phyloP scores from a whole-genome alignment of 805 yeast genomes.

The Myxozyma lipomycoides region DNA sequence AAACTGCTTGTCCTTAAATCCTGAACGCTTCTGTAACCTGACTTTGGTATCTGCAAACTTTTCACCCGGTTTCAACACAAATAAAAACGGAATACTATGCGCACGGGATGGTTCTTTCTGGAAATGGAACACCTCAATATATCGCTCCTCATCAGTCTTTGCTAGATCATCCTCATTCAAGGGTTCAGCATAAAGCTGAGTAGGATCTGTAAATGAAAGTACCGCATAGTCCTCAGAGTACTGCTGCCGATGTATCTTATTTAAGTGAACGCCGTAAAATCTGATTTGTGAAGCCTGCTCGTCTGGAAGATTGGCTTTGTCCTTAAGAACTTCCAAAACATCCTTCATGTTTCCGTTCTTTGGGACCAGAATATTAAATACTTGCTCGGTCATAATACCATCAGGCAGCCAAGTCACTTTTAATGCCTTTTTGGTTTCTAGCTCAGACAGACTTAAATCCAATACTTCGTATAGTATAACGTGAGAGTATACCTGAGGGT shows the following conservation, averaged over 20 bases:
- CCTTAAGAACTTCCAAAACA: constrained; percentile 53
- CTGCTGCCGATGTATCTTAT: constrained; percentile 18
- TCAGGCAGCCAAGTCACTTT: constrained; percentile 69
- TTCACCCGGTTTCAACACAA: constrained; percentile 68
- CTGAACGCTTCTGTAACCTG: constrained; percentile 65
- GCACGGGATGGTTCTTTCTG: constrained; percentile 58
- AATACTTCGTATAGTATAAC: constrained; percentile 69
- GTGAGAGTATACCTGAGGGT: constrained; percentile 8
- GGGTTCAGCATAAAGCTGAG: constrained; percentile 43
- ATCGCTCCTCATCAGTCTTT: constrained; percentile 22
- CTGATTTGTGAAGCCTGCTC: constrained; percentile 35
- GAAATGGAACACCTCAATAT: constrained; percentile 72
- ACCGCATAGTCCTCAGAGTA: constrained; percentile 20
- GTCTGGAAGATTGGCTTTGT: constrained; percentile 49
- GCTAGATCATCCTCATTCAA: constrained; percentile 34
- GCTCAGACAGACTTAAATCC: constrained; percentile 66
- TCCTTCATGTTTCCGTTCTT: constrained; percentile 53
- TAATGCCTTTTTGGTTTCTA: constrained; percentile 68
- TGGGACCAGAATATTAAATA: constrained; percentile 66
- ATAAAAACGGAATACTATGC: constrained; percentile 85
- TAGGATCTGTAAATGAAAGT: constrained; percentile 38
- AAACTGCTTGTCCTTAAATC: constrained; percentile 67
- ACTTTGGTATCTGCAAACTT: constrained; percentile 55
- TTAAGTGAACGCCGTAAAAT: constrained; percentile 24
- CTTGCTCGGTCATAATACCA: constrained; percentile 65